Conservation (phyloP, 2,329 filamentous ascomycete genomes). For the Scedosporium minutisporum region DNA sequence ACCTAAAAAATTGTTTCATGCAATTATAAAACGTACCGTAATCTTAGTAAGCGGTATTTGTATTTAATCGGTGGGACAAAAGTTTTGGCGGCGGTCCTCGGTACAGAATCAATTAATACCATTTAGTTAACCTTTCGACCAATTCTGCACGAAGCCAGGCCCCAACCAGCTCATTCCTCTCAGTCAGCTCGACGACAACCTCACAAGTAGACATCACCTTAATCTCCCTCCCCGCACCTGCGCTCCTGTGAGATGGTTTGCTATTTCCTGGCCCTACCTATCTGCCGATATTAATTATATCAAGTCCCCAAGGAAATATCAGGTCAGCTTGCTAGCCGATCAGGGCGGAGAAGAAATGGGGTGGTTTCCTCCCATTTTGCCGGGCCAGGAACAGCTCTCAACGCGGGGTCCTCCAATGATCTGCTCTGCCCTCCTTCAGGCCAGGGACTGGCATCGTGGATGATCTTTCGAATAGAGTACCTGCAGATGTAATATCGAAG, state of each 20-base stretch:
- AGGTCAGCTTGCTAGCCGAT: background rate
- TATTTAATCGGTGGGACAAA: no score
- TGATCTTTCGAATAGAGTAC: background rate
- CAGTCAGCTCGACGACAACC: background rate
- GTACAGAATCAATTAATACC: no score
- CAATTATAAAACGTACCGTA: no score
- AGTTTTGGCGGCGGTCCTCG: no score
- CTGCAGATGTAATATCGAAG: background rate
- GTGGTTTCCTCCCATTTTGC: background rate
- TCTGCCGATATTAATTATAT: background rate
- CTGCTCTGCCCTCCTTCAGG: background rate
- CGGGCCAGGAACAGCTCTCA: background rate
- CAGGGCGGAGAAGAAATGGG: background rate
- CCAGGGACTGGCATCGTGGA: background rate
- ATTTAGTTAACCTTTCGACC: no score
- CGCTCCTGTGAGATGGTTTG: background rate
- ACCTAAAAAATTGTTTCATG: no score
- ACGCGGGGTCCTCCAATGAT: background rate
- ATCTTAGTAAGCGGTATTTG: no score
- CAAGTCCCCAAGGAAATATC: background rate
- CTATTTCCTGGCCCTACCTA: background rate
- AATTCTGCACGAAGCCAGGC: no score
- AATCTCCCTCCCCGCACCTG: background rate
- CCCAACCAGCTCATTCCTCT: background rate
- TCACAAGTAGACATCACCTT: no score